A percentile compares a stretch with the other conserved stretches of the same genome.
phyloP scores from a whole-genome alignment of 371 early-diverging fungal genomes.

The Globomyces sp. region DNA sequence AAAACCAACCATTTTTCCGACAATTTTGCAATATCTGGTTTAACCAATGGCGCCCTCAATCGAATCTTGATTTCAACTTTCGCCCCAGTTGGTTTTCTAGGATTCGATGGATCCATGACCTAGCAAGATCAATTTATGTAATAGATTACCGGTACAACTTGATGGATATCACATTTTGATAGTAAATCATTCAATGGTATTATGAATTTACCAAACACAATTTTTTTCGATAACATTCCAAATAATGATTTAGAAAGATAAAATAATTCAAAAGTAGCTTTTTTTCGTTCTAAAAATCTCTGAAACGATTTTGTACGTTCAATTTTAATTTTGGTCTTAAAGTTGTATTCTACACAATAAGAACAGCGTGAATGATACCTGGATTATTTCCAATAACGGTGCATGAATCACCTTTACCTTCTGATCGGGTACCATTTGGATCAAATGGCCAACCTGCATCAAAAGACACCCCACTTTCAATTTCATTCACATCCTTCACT shows the following conservation, averaged over 20 bases:
- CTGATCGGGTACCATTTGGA: slow-evolving; percentile 46
- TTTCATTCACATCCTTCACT: slow-evolving; percentile 51
- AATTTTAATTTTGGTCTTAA: slow-evolving; percentile 56
- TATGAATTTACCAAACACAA: slow-evolving; percentile 61
- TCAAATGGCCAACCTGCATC: slow-evolving; percentile 76
- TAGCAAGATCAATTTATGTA: slow-evolving; percentile 19
- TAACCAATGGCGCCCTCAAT: slow-evolving; percentile 63
- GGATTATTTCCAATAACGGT: slow-evolving; percentile 51
- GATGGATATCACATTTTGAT: slow-evolving; percentile 64
- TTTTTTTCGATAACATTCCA: slow-evolving; percentile 21
- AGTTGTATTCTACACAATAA: slow-evolving; percentile 53
- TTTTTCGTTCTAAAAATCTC: slow-evolving; percentile 65
- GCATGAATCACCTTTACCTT: slow-evolving; percentile 67
- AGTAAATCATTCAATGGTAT: slow-evolving; percentile 60
- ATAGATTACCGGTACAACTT: slow-evolving; percentile 60
- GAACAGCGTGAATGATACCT: slow-evolving; percentile 27
- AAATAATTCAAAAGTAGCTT: slow-evolving; percentile 67
- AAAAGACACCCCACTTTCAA: slow-evolving; percentile 68
- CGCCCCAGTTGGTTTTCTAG: slow-evolving; percentile 67
- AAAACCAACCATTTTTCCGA: slow-evolving; percentile 70
- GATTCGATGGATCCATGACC: slow-evolving; percentile 59
- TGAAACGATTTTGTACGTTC: slow-evolving; percentile 62
- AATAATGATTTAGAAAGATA: slow-evolving; percentile 34
- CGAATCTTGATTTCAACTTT: slow-evolving; percentile 66
- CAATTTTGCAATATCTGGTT: slow-evolving; percentile 60